A percentile compares a stretch with the other conserved stretches of the same genome.
These are phyloP conservation scores for Xylaria digitata DNA, from an alignment of 2,329 filamentous ascomycete species.

Conservation along the genomic window DNA sequence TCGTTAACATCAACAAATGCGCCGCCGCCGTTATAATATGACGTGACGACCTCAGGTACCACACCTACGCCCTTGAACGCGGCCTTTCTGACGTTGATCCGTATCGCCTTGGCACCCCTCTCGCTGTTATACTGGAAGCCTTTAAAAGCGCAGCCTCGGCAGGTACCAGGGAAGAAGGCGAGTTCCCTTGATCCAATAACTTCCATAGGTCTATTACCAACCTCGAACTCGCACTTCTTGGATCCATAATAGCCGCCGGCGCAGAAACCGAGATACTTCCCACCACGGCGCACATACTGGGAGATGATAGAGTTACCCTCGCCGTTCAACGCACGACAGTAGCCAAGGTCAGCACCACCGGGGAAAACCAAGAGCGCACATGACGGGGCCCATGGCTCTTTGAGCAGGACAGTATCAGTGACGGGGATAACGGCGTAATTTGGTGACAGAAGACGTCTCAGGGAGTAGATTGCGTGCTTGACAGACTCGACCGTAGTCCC, in stretches of 20 bases:
- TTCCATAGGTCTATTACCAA: constrained; percentile 82
- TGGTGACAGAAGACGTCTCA: constrained; percentile 85
- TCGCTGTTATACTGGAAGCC: constrained; percentile 95
- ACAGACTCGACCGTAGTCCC: constrained; percentile 91
- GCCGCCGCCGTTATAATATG: constrained; percentile 95
- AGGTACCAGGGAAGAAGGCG: constrained; percentile 86
- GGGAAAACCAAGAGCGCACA: constrained; percentile 93
- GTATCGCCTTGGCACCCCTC: constrained; percentile 78
- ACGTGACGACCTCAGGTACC: constrained; percentile 72
- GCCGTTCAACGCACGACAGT: constrained; percentile 88
- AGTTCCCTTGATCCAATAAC: constrained; percentile 88
- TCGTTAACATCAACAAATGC: constrained; percentile 83
- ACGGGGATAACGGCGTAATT: constrained; percentile 94
- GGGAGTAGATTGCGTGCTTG: constrained; percentile 85
- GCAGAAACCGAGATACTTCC: constrained; percentile 89
- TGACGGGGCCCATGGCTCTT: constrained; percentile 89
- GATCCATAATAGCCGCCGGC: constrained; percentile 94
- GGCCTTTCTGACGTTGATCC: constrained; percentile 71
- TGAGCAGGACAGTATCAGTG: constrained; percentile 79
- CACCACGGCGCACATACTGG: constrained; percentile 87
- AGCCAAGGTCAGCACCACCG: constrained; percentile 92
- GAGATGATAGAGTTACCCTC: constrained; percentile 85
- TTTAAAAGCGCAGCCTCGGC: constrained; percentile 85
- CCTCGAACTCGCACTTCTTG: constrained; percentile 87
- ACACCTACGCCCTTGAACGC: constrained; percentile 62